These are phyloP conservation scores for Vitis riparia DNA, from an alignment of 164 flowering plant genomes.

Conservation along the genomic window DNA sequence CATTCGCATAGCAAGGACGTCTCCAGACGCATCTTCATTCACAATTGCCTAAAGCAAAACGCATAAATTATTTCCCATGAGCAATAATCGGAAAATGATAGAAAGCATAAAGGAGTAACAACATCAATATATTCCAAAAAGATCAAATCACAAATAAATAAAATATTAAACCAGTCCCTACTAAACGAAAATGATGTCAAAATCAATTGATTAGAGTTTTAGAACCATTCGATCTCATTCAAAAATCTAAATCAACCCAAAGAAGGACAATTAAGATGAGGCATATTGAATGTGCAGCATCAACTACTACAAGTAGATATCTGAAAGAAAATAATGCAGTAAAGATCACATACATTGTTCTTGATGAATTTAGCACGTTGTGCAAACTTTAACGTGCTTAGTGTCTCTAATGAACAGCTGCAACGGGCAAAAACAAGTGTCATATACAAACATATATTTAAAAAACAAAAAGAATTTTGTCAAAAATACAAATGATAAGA, in stretches of 20 bases:
- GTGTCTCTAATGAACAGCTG: constrained; percentile 94
- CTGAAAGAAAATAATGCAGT: neutral
- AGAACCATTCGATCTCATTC: neutral
- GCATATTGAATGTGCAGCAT: no score
- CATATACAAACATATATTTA: constrained; percentile 3
- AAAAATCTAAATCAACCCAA: no score
- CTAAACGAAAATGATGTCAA: neutral
- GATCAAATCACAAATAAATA: neutral
- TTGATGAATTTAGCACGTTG: constrained; percentile 97
- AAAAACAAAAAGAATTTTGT: neutral
- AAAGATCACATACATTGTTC: constrained; percentile 71
- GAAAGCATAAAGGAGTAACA: neutral
- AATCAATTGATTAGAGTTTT: neutral
- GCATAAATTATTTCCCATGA: neutral
- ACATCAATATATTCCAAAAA: neutral
- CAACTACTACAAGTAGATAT: neutral
- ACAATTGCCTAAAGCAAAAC: constrained; percentile 68
- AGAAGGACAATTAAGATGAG: no score
- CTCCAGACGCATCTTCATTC: constrained; percentile 98
- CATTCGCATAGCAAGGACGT: constrained; percentile 81
- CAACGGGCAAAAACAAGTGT: constrained; percentile 14
- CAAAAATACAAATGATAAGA: neutral
- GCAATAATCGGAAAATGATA: neutral
- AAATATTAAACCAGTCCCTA: neutral
- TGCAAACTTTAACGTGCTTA: constrained; percentile 98